phyloP scores from a whole-genome alignment of 1,284 basidiomycete genomes.

The Golubevia pallescens region DNA sequence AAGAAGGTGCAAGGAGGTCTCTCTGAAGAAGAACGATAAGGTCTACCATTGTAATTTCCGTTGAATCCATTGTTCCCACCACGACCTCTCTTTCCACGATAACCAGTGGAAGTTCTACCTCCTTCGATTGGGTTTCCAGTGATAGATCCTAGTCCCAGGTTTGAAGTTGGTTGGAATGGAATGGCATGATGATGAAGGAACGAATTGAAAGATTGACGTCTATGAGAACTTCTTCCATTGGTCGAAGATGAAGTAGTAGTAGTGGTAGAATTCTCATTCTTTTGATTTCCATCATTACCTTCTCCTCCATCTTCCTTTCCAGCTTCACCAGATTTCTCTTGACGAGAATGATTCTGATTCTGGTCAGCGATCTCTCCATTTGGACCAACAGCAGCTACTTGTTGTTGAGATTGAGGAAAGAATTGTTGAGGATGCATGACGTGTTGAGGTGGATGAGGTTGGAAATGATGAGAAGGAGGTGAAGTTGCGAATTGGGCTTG shows the following conservation, averaged over 20 bases:
- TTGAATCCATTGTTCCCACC: conserved; percentile 2
- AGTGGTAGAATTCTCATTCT: background rate
- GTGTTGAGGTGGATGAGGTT: background rate
- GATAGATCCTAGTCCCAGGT: background rate
- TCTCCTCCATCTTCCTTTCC: background rate
- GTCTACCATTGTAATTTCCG: conserved; percentile 4
- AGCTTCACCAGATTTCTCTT: background rate
- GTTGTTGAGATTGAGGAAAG: background rate
- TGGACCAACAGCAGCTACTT: background rate
- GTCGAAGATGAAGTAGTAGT: background rate
- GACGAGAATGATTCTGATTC: background rate
- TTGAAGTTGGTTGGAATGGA: conserved; percentile 40
- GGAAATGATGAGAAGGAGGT: background rate
- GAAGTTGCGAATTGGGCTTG: too few relatives aligned
- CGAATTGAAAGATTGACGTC: conserved; percentile 47
- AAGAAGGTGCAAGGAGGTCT: conserved; percentile 60
- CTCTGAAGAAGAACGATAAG: conserved; percentile 11
- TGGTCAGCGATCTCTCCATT: background rate
- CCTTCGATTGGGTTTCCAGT: background rate
- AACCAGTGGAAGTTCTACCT: conserved; percentile 10
- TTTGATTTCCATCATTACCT: too few relatives aligned
- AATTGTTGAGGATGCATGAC: background rate
- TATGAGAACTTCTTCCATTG: conserved; percentile 7
- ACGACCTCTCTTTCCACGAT: conserved; percentile 18
- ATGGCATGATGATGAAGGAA: conserved; percentile 52